Evolutionary conservation across 805 yeast genomes (phyloP), one percentile per base, ranked within the genome.

Genomic region (Candida gorgasii): DNA sequence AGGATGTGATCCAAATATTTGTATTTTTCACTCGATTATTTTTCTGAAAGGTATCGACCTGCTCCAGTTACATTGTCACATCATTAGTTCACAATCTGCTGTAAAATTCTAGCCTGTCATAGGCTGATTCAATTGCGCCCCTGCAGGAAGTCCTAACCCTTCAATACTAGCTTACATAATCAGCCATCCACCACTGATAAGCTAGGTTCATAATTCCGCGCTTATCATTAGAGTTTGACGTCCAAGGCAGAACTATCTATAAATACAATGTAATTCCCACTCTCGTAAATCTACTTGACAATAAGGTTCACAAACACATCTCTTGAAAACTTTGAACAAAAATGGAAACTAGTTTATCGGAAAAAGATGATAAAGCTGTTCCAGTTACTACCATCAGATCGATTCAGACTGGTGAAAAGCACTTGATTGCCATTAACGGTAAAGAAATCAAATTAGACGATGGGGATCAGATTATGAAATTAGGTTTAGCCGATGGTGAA

Each of bases 381-480:
- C 36, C 36, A 5, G 29, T 33, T 7, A 33, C 38, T 8, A 16
- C 22, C 9, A 36, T 40, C 12, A 34, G n/a, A 18, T 40, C 43
- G 11, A 20, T 40, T 8, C 22, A 18, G n/a, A 33, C 26, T 12
- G 28, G 19, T n/a, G 34, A 19, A 15, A 40, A 33, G 16, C 31
- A 39, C 27, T 14, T 33, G 6, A 15, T 47, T 20, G 27, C 28
- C 5, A 15, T 48, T 3, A 35, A 43, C 20, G 49, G 49, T 14
- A 46, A 40, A 38, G 41, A 36, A 8, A 40, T 46, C 28, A 32
- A 39, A 27, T 14, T 43, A 2, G 47, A 40, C 19, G 67, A 66
- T 49, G 73, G 65, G 6, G 77, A 72, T 50, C 63, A 58, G 28
- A 74, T 71, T 22, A 61, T 69, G 63, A 51, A 55, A 28, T 55